Percentiles rank a stretch among this genome's conserved stretches.
phyloP scores from a whole-genome alignment of 2,329 filamentous ascomycete species.

The Penicillium sp. region DNA sequence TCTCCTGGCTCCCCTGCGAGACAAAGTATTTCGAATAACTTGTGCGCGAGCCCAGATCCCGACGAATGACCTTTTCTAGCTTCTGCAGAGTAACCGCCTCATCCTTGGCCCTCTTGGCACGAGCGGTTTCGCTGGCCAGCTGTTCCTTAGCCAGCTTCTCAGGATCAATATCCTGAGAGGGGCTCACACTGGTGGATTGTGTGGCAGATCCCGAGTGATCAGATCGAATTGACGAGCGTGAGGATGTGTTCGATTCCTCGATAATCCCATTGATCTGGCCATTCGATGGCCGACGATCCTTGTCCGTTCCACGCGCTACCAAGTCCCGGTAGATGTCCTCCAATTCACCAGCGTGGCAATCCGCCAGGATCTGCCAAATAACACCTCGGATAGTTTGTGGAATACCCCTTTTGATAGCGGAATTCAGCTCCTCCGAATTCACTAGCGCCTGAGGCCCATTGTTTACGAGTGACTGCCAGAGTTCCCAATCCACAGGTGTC shows the following conservation, averaged over 20 bases:
- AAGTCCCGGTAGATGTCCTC: constrained; percentile 85
- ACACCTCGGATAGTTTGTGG: constrained; percentile 95
- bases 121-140: constrained; percentile 63
- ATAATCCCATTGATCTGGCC: constrained; percentile 55
- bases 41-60: constrained; percentile 86
- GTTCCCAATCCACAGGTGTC: constrained; percentile 90
- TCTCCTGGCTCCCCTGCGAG: constrained; percentile 86
- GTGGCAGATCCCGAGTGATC: constrained; percentile 65
- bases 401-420: constrained; percentile 88
- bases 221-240: constrained; percentile 81
- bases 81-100: constrained; percentile 72
- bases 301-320: constrained; percentile 73
- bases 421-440: constrained; percentile 84
- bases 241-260: constrained; percentile 70
- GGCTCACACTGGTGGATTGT: constrained; percentile 56
- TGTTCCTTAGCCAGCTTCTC: constrained; percentile 68
- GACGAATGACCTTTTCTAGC: constrained; percentile 86
- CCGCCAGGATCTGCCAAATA: constrained; percentile 95
- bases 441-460: constrained; percentile 88
- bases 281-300: constrained; percentile 56
- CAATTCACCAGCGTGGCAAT: constrained; percentile 89
- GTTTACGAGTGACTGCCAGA: constrained; percentile 96
- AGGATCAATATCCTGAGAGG: constrained; percentile 60
- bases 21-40: constrained; percentile 96
- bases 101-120: constrained; percentile 75